These are phyloP conservation scores for Diaporthe sp. DNA, from an alignment of 2,329 filamentous ascomycete species.

Conservation along the genomic window DNA sequence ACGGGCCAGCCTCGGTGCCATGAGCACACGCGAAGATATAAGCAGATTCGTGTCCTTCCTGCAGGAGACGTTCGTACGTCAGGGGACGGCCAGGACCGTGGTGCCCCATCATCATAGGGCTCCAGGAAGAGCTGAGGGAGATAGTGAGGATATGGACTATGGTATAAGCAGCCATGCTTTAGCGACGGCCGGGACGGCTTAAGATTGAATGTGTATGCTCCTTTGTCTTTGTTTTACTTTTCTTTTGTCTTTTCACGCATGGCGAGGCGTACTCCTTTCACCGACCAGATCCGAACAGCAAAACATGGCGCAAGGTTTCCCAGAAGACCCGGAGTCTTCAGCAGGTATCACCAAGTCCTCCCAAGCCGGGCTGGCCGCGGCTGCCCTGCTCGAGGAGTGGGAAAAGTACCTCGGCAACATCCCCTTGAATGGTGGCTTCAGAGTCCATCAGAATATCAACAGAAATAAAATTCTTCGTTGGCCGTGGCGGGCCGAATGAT, in stretches of 20 bases:
- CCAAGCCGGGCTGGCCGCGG: neutral
- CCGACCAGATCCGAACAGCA: conserved; percentile 1
- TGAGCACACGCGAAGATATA: conserved; percentile 67
- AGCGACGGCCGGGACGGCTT: conserved; percentile 6
- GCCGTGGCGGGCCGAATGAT: neutral
- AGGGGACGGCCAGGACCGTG: conserved; percentile 19
- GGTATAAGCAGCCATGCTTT: conserved; percentile 26
- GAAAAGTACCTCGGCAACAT: neutral
- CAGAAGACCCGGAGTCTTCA: conserved; percentile 11
- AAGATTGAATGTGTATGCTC: neutral
- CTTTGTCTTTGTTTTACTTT: neutral
- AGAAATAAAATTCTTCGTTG: neutral
- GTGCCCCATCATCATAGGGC: neutral
- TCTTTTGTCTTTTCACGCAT: neutral
- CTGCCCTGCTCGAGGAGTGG: neutral
- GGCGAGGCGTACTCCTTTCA: conserved; percentile 12
- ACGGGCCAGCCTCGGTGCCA: conserved; percentile 69
- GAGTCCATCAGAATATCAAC: neutral
- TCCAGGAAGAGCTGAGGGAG: neutral
- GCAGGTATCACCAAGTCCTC: neutral
- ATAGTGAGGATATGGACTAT: conserved; percentile 16
- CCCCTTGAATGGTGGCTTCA: neutral
- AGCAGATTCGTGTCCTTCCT: conserved; percentile 60
- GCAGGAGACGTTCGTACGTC: conserved; percentile 48
- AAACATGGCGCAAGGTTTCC: neutral